A percentile compares a stretch with the other conserved stretches of the same genome.
phyloP scores from a whole-genome alignment of 805 yeast genomes.

The Brettanomyces bruxellensis region DNA sequence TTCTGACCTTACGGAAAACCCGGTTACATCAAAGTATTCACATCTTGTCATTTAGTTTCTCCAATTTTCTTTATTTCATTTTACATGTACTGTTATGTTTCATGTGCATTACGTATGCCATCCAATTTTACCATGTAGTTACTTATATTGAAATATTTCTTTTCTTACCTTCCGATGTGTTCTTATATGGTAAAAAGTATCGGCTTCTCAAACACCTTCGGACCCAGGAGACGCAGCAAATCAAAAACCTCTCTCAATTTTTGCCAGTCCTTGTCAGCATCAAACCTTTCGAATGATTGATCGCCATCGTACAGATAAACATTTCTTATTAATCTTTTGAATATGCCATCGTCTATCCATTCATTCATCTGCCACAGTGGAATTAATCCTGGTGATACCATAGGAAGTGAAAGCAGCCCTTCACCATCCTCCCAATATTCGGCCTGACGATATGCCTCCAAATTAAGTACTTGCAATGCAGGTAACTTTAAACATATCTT shows the following conservation, averaged over 20 bases:
- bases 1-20: no score
- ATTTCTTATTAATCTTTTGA: slow-evolving; percentile 5
- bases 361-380: slow-evolving; percentile 38
- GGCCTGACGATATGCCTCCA: slow-evolving; percentile 8
- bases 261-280: slow-evolving; percentile 7
- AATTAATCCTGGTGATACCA: slow-evolving; percentile 41
- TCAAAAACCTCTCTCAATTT: slow-evolving; percentile 27
- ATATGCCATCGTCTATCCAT: slow-evolving; percentile 23
- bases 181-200: slow-evolving; percentile 11
- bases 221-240: slow-evolving; percentile 35
- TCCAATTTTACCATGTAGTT: no score
- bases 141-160: background rate
- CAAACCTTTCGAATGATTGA: slow-evolving; percentile 2
- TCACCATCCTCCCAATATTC: slow-evolving; percentile 7
- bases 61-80: no score
- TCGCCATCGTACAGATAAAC: slow-evolving; percentile 1
- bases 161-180: no score
- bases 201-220: slow-evolving; percentile 24
- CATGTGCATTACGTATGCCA: no score
- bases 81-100: no score
- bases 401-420: slow-evolving; percentile 16
- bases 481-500: slow-evolving; percentile 1
- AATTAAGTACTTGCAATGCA: slow-evolving; percentile 7
- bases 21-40: no score
- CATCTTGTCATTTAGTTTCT: no score